Evolutionary conservation across 1,284 basidiomycete genomes (phyloP), one percentile per base, ranked within the genome.

Genomic region (Fomitopsis palustris): DNA sequence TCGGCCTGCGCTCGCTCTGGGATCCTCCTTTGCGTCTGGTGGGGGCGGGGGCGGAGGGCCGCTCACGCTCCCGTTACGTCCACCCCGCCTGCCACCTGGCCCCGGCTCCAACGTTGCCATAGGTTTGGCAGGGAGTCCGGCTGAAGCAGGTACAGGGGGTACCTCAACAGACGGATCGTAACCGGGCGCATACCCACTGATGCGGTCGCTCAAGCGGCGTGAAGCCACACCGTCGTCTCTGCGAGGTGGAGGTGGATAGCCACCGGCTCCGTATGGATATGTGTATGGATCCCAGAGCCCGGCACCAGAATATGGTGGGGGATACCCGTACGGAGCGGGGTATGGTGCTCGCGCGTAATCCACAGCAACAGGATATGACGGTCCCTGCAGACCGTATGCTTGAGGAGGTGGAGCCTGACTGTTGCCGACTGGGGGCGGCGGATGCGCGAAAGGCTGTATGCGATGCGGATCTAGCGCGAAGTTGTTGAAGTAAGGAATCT

Each of bases 391-490:
- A 31, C 90, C 90, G 67, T 88, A 92, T 0, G 90, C 90, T 70
- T 92, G 89, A 17, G 90, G 88, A 31, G 90, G 89, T 16, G 85
- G 83, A 14, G 81, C 81, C 70, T 90, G 87, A 56, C 78, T 82
- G 59, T 84, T 86, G 10, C 86, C 85, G 53, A 79, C 76, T 7
- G 79, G 72, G 38, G 82, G 79, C 57, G 90, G 91, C 61, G 88
- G 86, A 69, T 93, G 90, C 35, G 82, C 81, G 74, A 90, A 92
- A 1, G 93, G 93, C 69, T 93, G 91, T 57, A 96, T 90, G 64
- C 88, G 91, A 68, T 95, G 90, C 55, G 95, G 95, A 76, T 97
- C 95, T 60, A 96, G 84, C 31, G 91, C 92, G 71, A 95, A 97
- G 72, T 92, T 93, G 75, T 97, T 96, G 79, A 94, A 94, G 72